Percentiles rank a stretch among this genome's conserved stretches.
Evolutionary conservation across 2,329 filamentous ascomycete genomes (phyloP).

Genomic region (Hymenoscyphus albidus): DNA sequence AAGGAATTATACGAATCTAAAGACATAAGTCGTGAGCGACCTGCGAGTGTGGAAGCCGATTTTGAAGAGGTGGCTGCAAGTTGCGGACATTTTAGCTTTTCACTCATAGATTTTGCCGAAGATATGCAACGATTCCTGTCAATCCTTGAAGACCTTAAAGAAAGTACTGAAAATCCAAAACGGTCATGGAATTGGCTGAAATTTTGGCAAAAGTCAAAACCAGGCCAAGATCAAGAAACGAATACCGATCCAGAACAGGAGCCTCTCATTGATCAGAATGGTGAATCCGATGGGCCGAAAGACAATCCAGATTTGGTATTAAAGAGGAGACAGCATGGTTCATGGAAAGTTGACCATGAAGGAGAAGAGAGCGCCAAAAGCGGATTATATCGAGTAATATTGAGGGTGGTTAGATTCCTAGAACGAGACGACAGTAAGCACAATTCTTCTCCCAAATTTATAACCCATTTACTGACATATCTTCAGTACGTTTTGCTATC

Average conservation of each 20-base stretch:
- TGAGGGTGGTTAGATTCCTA: conserved; percentile 52
- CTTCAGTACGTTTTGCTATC: conserved; percentile 65
- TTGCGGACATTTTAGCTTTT: conserved; percentile 94
- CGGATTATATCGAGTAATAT: conserved; percentile 42
- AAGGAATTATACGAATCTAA: conserved; percentile 76
- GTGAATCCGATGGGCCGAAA: conserved; percentile 24
- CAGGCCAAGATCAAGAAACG: conserved; percentile 3
- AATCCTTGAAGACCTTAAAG: conserved; percentile 80
- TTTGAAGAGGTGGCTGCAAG: conserved; percentile 97
- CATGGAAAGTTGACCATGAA: conserved; percentile 11
- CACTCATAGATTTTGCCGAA: conserved; percentile 83
- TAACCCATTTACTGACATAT: conserved; percentile 32
- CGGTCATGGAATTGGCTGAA: conserved; percentile 81
- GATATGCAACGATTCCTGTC: conserved; percentile 81
- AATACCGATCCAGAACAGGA: conserved; percentile 30
- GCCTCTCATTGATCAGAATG: conserved; percentile 27
- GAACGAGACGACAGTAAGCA: conserved; percentile 59
- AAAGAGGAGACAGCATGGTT: conserved; percentile 18
- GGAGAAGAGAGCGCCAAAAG: conserved; percentile 12
- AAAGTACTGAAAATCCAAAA: conserved; percentile 57
- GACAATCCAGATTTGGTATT: conserved; percentile 26
- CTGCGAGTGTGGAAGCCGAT: conserved; percentile 78
- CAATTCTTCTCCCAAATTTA: conserved; percentile 8
- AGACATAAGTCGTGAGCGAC: conserved; percentile 63
- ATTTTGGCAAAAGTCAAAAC: conserved; percentile 58